Percentiles rank a stretch among this genome's conserved stretches.
Conservation (phyloP, 176 grass and related monocot genomes). For the Hsuehochloa calcarea region DNA sequence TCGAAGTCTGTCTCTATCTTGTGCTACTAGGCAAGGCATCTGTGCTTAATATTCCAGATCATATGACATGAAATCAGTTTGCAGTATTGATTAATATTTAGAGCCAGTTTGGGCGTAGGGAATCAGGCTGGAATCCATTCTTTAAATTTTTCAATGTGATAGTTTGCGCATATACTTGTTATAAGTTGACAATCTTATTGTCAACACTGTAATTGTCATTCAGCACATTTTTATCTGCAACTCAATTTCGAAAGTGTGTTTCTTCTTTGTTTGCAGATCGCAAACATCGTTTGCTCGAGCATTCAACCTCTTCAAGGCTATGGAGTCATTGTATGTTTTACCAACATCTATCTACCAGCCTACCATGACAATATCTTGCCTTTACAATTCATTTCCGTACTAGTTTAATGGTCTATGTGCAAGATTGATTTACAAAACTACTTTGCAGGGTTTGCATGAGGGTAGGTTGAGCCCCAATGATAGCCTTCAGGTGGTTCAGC, state of each 20-base stretch:
- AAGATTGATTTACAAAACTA: not conserved
- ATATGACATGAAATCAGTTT: not conserved
- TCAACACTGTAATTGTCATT: not conserved
- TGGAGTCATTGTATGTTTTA: constrained; percentile 51
- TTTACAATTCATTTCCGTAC: not conserved
- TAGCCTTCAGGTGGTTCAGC: constrained; percentile 50
- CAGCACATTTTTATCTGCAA: not conserved
- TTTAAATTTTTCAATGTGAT: not conserved
- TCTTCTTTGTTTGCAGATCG: constrained; percentile 44
- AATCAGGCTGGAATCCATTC: not conserved
- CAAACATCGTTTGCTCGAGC: constrained; percentile 78
- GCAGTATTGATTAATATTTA: not conserved
- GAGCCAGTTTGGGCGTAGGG: no score
- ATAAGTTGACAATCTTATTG: not conserved
- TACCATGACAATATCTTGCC: not conserved
- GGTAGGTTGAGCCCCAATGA: constrained; percentile 50
- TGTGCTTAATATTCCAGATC: not conserved
- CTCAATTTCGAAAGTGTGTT: not conserved
- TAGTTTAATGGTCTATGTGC: not conserved
- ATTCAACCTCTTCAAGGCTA: constrained; percentile 81
- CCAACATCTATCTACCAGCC: not conserved
- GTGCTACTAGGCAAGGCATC: not conserved
- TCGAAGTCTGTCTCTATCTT: not conserved
- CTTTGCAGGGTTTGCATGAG: constrained; percentile 61
- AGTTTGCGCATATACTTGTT: not conserved